These are phyloP conservation scores for Neofusicoccum parvum DNA, from an alignment of 2,329 filamentous ascomycete genomes.

Conservation along the genomic window DNA sequence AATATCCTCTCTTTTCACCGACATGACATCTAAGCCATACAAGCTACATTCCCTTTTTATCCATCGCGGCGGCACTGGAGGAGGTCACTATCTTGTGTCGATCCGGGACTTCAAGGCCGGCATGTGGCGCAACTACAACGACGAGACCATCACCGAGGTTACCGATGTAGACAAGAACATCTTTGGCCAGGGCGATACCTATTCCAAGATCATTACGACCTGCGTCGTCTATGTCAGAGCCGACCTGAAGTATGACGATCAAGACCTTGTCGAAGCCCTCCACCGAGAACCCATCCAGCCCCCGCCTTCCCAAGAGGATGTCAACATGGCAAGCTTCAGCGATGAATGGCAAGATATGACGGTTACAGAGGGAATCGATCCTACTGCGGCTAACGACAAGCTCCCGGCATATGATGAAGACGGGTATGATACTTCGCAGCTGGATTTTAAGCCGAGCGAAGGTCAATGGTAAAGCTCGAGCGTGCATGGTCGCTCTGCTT, in stretches of 20 bases:
- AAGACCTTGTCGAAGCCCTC: slow-evolving; percentile 15
- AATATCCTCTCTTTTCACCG: slow-evolving; percentile 62
- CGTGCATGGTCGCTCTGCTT: background rate
- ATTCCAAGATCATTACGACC: slow-evolving; percentile 15
- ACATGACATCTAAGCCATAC: slow-evolving; percentile 70
- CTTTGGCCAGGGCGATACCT: slow-evolving; percentile 15
- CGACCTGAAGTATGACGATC: slow-evolving; percentile 11
- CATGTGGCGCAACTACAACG: slow-evolving; percentile 94
- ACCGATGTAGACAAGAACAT: slow-evolving; percentile 19
- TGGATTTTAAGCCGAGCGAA: slow-evolving; percentile 4
- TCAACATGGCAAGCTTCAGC: slow-evolving; percentile 17
- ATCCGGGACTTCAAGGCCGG: slow-evolving; percentile 83
- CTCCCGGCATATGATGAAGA: background rate
- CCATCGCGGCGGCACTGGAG: slow-evolving; percentile 67
- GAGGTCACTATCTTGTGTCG: slow-evolving; percentile 96
- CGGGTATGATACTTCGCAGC: slow-evolving; percentile 10
- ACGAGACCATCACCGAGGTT: slow-evolving; percentile 74
- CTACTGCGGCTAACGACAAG: background rate
- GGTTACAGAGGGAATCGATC: slow-evolving; percentile 8
- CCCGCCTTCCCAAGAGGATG: background rate
- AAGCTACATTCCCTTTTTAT: slow-evolving; percentile 90
- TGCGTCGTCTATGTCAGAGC: slow-evolving; percentile 21
- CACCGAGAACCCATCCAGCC: slow-evolving; percentile 1
- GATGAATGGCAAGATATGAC: background rate
- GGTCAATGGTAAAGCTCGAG: background rate